These are phyloP conservation scores for Dacryopinax primogenitus DNA, from an alignment of 768 basidiomycete species.

Conservation along the genomic window DNA sequence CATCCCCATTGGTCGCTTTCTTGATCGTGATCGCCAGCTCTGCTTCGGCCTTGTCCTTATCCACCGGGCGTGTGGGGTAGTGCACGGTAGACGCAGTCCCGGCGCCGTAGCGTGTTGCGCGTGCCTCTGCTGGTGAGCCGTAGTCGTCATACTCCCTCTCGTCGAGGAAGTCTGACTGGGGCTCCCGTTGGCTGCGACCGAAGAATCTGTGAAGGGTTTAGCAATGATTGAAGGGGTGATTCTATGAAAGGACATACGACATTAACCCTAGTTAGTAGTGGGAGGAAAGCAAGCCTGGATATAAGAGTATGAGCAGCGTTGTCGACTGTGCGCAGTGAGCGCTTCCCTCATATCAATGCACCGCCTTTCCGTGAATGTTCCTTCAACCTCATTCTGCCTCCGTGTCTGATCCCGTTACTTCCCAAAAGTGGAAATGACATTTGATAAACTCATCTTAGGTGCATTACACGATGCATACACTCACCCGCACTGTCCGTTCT, in stretches of 20 bases:
- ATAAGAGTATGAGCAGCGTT: too few relatives aligned
- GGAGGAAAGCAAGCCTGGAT: too few relatives aligned
- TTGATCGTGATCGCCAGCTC: constrained; percentile 93
- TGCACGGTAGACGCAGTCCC: constrained; percentile 45
- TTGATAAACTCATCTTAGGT: too few relatives aligned
- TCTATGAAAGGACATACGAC: constrained; percentile 7
- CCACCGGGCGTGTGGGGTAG: constrained; percentile 92
- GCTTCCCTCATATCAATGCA: not conserved
- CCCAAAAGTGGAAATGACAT: too few relatives aligned
- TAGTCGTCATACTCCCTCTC: not conserved
- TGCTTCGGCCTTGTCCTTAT: constrained; percentile 94
- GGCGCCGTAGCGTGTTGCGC: constrained; percentile 7
- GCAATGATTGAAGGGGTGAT: too few relatives aligned
- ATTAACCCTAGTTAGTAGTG: too few relatives aligned
- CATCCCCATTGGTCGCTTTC: constrained; percentile 92
- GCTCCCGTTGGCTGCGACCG: not conserved
- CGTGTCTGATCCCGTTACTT: not conserved
- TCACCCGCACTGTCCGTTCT: too few relatives aligned
- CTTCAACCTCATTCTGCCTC: constrained; percentile 1
- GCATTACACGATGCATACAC: too few relatives aligned
- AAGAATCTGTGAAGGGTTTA: not conserved
- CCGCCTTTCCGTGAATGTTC: not conserved
- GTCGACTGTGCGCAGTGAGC: not conserved
- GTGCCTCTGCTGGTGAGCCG: constrained; percentile 10
- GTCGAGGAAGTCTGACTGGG: constrained; percentile 3